Evolutionary conservation across 2,329 filamentous ascomycete species (phyloP).

Genomic region (Talaromyces rugulosus): DNA sequence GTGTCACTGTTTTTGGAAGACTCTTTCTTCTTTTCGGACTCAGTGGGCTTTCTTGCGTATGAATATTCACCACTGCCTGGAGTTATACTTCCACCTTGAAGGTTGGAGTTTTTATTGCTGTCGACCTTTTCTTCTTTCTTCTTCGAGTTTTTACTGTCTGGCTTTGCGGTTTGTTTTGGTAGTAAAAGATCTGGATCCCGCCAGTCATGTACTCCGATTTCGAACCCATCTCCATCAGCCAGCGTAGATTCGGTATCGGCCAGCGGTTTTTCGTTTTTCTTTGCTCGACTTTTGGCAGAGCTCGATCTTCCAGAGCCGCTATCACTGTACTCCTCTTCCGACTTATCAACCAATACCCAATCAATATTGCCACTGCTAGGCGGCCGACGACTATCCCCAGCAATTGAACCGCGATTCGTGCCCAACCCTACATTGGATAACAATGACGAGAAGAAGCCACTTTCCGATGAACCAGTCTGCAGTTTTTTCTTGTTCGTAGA

Average conservation of each 20-base stretch:
- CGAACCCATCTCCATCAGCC: slow-evolving; percentile 59
- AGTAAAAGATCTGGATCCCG: slow-evolving; percentile 70
- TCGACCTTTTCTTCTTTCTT: slow-evolving; percentile 23
- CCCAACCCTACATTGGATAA: slow-evolving; percentile 41
- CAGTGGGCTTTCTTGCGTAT: slow-evolving; percentile 28
- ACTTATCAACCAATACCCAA: slow-evolving; percentile 67
- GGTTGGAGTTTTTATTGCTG: slow-evolving; percentile 32
- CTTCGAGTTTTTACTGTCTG: slow-evolving; percentile 25
- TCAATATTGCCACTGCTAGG: slow-evolving; percentile 70
- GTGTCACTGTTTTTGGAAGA: neutral
- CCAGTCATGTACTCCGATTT: slow-evolving; percentile 85
- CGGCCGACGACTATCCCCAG: slow-evolving; percentile 57
- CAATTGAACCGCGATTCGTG: slow-evolving; percentile 21
- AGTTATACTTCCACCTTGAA: slow-evolving; percentile 64
- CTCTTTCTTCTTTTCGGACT: slow-evolving; percentile 18
- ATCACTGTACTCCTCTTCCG: slow-evolving; percentile 49
- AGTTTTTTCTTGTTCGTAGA: slow-evolving; percentile 1
- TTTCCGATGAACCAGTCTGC: slow-evolving; percentile 16
- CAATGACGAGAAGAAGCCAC: slow-evolving; percentile 42
- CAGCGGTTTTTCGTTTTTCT: slow-evolving; percentile 16
- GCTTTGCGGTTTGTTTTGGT: slow-evolving; percentile 26
- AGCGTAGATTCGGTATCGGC: slow-evolving; percentile 21
- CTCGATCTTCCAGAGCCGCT: slow-evolving; percentile 17
- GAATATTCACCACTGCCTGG: slow-evolving; percentile 69
- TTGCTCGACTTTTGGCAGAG: slow-evolving; percentile 27